These are phyloP conservation scores for Backusella mclennaniae DNA, from an alignment of 192 early-diverging fungal species.

Conservation along the genomic window DNA sequence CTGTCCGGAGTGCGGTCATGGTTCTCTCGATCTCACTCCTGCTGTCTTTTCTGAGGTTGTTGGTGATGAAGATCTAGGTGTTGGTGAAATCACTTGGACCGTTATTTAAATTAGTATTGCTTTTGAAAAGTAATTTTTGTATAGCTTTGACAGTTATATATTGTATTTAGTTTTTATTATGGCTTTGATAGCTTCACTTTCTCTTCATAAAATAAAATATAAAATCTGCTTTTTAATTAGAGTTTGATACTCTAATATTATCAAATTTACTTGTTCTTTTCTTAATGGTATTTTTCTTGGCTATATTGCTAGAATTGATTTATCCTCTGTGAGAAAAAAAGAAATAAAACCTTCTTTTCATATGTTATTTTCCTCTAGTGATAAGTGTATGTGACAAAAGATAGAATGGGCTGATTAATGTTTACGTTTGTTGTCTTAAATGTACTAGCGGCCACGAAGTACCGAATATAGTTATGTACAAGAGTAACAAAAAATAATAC, in stretches of 20 bases:
- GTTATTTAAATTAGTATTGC: not conserved
- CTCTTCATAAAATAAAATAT: not conserved
- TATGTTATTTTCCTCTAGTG: not conserved
- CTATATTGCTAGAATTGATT: not conserved
- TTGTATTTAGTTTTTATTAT: not conserved
- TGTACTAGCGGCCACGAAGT: no score
- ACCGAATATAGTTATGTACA: no score
- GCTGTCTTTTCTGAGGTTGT: conserved; percentile 38
- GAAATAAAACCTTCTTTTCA: not conserved
- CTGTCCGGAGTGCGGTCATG: conserved; percentile 36
- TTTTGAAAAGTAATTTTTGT: not conserved
- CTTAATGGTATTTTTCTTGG: not conserved
- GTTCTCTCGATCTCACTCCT: conserved; percentile 40
- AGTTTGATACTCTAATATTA: not conserved
- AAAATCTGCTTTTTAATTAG: not conserved
- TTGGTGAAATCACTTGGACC: conserved; percentile 39
- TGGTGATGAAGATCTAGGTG: conserved; percentile 31
- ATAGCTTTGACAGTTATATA: not conserved
- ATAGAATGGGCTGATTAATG: no score
- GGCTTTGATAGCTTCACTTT: not conserved
- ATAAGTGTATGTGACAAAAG: not conserved
- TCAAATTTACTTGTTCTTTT: no score
- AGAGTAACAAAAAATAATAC: no score
- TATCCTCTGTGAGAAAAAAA: not conserved
- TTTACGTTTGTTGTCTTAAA: no score